phyloP scores from a whole-genome alignment of 306 rosid species.

The Castanea crenata region DNA sequence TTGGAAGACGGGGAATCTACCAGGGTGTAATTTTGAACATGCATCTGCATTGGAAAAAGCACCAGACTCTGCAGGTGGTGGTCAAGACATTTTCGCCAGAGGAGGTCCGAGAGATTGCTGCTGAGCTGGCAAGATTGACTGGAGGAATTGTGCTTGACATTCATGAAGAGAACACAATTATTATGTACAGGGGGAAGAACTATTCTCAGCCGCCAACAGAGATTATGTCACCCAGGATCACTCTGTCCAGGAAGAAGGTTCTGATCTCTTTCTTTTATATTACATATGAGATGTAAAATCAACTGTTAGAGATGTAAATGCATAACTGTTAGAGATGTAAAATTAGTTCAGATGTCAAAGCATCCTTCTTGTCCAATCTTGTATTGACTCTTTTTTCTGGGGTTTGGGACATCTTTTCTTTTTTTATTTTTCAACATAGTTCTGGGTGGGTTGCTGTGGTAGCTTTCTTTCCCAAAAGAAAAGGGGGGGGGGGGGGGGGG shows the following conservation, averaged over 20 bases:
- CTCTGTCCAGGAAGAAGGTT: slow-evolving; percentile 94
- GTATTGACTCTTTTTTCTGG: background rate
- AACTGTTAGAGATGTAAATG: too few relatives aligned
- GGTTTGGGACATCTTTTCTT: background rate
- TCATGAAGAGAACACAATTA: slow-evolving; percentile 82
- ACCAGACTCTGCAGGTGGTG: slow-evolving; percentile 83
- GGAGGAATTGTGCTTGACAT: slow-evolving; percentile 93
- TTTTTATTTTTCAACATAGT: too few relatives aligned
- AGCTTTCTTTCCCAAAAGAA: background rate
- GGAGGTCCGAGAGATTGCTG: slow-evolving; percentile 89
- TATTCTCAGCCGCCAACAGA: slow-evolving; percentile 95
- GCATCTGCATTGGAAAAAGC: slow-evolving; percentile 99
- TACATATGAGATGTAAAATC: background rate
- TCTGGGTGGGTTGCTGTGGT: too few relatives aligned
- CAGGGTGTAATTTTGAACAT: slow-evolving; percentile 92
- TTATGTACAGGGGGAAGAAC: slow-evolving; percentile 97
- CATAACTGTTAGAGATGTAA: too few relatives aligned
- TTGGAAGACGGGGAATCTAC: slow-evolving; percentile 95
- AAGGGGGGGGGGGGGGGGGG: background rate
- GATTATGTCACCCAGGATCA: slow-evolving; percentile 92
- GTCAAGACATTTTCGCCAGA: slow-evolving; percentile 87
- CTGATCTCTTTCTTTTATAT: background rate
- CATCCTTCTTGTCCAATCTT: background rate
- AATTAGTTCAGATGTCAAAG: background rate
- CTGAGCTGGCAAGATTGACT: slow-evolving; percentile 77